Evolutionary conservation across 2,329 filamentous ascomycete species (phyloP).

Genomic region (Coleophoma crateriformis): DNA sequence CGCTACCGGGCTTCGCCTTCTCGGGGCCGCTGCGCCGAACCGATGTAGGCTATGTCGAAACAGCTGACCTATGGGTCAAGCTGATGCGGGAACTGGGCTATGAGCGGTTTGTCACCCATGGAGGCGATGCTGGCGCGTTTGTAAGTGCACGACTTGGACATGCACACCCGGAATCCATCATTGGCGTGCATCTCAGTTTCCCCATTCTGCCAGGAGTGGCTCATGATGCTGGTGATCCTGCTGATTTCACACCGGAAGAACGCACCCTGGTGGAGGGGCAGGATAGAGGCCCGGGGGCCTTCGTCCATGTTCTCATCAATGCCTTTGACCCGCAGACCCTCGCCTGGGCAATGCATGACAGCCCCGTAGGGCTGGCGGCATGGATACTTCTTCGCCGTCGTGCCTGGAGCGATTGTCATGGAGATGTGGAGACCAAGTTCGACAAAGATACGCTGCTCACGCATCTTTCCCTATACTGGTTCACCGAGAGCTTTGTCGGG

Average conservation of each 20-base stretch:
- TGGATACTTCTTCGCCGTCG: conserved; percentile 12
- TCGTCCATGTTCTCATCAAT: conserved; percentile 6
- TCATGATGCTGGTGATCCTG: conserved; percentile 6
- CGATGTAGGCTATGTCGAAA: conserved; percentile 4
- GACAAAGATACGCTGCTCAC: conserved; percentile 7
- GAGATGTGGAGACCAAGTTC: conserved; percentile 7
- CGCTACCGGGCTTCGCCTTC: conserved; percentile 10
- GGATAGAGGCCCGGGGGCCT: conserved; percentile 5
- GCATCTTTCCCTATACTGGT: conserved; percentile 8
- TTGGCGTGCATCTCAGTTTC: conserved; percentile 8
- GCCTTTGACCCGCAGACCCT: conserved; percentile 14
- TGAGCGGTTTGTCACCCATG: conserved; percentile 7
- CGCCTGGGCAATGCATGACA: conserved; percentile 14
- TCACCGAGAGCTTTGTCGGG: neutral
- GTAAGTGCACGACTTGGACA: conserved; percentile 4
- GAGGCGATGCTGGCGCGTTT: conserved; percentile 8
- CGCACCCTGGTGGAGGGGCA: conserved; percentile 5
- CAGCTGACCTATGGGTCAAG: conserved; percentile 4
- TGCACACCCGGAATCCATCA: conserved; percentile 3
- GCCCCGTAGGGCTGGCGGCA: conserved; percentile 15
- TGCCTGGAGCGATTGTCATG: conserved; percentile 8
- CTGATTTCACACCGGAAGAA: conserved; percentile 7
- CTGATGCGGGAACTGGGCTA: conserved; percentile 10
- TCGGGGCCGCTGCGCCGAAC: conserved; percentile 3
- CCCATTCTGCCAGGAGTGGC: conserved; percentile 6